Percentiles rank a stretch among this genome's conserved stretches.
Conservation (phyloP, 768 basidiomycete genomes). For the Trametes cinnabarina region DNA sequence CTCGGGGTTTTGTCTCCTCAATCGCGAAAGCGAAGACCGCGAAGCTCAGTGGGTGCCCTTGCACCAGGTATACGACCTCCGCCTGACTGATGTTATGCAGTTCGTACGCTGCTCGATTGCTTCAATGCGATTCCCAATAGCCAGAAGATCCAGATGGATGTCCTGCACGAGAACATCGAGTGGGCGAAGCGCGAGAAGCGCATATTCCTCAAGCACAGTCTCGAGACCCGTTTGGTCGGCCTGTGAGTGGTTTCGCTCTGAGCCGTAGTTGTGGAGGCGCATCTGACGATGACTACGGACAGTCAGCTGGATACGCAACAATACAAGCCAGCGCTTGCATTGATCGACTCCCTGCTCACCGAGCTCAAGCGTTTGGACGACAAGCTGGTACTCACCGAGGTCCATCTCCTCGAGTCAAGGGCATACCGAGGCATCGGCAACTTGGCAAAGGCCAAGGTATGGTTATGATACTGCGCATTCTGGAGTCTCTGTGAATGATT, state of each 20-base stretch:
- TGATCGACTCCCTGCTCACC: constrained; percentile 84
- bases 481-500: background rate
- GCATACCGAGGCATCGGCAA: constrained; percentile 90
- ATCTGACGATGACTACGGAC: background rate
- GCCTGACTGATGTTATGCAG: constrained; percentile 39
- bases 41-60: constrained; percentile 70
- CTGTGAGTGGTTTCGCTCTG: constrained; percentile 53
- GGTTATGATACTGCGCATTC: too few species aligned
- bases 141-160: constrained; percentile 72
- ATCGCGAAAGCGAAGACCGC: constrained; percentile 97
- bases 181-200: constrained; percentile 93
- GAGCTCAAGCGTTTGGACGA: constrained; percentile 94
- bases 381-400: constrained; percentile 97
- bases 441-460: constrained; percentile 83
- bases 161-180: constrained; percentile 85
- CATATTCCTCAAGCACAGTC: constrained; percentile 91
- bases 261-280: background rate
- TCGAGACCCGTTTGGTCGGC: constrained; percentile 84
- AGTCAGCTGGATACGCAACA: constrained; percentile 75
- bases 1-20: constrained; percentile 82
- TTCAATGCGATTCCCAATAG: constrained; percentile 79
- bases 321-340: constrained; percentile 72
- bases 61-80: background rate
- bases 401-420: constrained; percentile 89
- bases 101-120: constrained; percentile 90